Evolutionary conservation across 2,329 filamentous ascomycete species (phyloP).

Genomic region (Pleurostoma richardsiae): DNA sequence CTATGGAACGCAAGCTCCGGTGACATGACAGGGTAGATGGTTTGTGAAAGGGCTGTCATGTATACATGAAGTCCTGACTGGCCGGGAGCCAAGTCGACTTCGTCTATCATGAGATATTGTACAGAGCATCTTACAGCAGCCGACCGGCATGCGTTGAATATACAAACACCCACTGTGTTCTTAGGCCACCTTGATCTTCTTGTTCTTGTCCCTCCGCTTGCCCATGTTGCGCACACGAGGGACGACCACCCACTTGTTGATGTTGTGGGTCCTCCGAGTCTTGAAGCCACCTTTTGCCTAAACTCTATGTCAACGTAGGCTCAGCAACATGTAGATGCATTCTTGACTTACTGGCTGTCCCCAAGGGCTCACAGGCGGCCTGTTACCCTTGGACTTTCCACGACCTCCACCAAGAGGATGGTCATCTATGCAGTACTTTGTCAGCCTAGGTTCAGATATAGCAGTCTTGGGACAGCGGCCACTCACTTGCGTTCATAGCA

Average conservation of each 20-base stretch:
- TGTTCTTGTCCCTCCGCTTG: constrained; percentile 68
- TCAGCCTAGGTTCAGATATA: constrained; percentile 3
- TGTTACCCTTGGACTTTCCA: constrained; percentile 98
- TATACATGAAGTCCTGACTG: too few relatives aligned
- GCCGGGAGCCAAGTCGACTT: too few relatives aligned
- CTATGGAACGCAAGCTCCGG: too few relatives aligned
- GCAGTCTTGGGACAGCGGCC: not conserved
- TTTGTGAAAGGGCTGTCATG: too few relatives aligned
- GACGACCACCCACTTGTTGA: constrained; percentile 87
- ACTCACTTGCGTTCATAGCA: constrained; percentile 91
- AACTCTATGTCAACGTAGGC: not conserved
- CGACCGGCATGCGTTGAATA: too few relatives aligned
- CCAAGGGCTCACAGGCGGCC: constrained; percentile 93
- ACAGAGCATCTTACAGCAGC: too few relatives aligned
- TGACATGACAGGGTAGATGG: too few relatives aligned
- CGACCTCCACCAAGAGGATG: constrained; percentile 98
- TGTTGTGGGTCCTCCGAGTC: constrained; percentile 81
- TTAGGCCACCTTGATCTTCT: constrained; percentile 2
- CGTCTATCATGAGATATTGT: too few relatives aligned
- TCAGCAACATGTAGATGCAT: too few relatives aligned
- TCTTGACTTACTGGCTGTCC: constrained; percentile 74
- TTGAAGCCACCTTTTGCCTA: constrained; percentile 84
- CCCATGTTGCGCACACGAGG: constrained; percentile 84
- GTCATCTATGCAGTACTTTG: constrained; percentile 52
- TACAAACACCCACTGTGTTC: too few relatives aligned